These are phyloP conservation scores for Cochlearia excelsa DNA, from an alignment of 345 rosid species.

Conservation along the genomic window DNA sequence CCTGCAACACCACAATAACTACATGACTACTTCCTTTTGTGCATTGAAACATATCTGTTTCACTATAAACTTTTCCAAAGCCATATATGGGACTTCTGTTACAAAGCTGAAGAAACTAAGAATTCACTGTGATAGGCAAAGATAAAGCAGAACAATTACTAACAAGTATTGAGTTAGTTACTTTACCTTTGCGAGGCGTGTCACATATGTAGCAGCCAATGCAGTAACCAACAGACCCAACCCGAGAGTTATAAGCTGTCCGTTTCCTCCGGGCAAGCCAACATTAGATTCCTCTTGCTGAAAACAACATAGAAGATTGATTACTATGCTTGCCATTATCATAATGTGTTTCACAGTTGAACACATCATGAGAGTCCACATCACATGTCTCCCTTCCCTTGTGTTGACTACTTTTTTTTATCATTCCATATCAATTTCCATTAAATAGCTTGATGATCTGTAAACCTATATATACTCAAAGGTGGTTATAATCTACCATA, in stretches of 20 bases:
- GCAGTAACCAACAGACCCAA: constrained; percentile 79
- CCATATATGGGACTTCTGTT: neutral
- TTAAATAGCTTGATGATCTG: constrained; percentile 4
- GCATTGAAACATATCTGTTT: neutral
- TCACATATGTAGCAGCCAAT: constrained; percentile 80
- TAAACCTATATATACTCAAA: neutral
- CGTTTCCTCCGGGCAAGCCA: constrained; percentile 68
- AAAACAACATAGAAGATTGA: constrained; percentile 19
- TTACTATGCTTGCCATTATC: constrained; percentile 7
- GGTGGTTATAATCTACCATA: neutral
- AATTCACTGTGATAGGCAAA: neutral
- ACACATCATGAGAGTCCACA: neutral
- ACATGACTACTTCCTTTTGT: neutral
- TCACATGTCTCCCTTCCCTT: constrained; percentile 3
- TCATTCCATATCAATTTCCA: constrained; percentile 1
- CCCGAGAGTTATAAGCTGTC: constrained; percentile 78
- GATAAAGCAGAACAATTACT: neutral
- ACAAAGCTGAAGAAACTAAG: neutral
- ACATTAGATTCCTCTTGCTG: constrained; percentile 89
- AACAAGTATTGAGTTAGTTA: neutral
- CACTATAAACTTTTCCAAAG: neutral
- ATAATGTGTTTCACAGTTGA: neutral
- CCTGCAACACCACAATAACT: constrained; percentile 41
- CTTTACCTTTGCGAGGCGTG: constrained; percentile 83
- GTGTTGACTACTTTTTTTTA: neutral